A percentile compares a stretch with the other conserved stretches of the same genome.
phyloP scores from a whole-genome alignment of 305 asterid species.

The Fraxinus platypoda region DNA sequence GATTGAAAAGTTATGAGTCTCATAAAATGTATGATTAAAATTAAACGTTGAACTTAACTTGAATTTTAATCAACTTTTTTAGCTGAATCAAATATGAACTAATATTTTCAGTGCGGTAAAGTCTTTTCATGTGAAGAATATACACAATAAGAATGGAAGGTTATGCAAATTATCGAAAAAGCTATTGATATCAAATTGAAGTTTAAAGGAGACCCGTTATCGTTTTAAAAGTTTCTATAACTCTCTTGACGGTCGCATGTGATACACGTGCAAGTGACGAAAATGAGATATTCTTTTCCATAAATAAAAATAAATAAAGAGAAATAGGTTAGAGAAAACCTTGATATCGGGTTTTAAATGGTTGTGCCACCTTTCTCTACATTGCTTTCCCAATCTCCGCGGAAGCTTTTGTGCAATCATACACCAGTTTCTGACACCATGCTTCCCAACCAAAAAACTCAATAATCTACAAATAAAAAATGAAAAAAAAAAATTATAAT shows the following conservation, averaged over 20 bases:
- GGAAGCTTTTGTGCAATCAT: slow-evolving; percentile 59
- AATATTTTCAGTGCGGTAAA: too few relatives aligned
- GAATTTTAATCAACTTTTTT: too few relatives aligned
- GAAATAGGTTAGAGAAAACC: slow-evolving; percentile 37
- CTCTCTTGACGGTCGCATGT: neutral
- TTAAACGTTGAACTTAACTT: too few relatives aligned
- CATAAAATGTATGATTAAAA: too few relatives aligned
- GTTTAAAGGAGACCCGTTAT: neutral
- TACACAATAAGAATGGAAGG: too few relatives aligned
- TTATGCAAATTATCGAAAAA: too few relatives aligned
- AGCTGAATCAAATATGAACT: too few relatives aligned
- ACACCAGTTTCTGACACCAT: slow-evolving; percentile 72
- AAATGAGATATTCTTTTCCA: neutral
- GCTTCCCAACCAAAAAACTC: slow-evolving; percentile 55
- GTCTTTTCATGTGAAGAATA: too few relatives aligned
- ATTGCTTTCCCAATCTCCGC: slow-evolving; percentile 78
- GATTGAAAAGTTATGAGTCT: too few relatives aligned
- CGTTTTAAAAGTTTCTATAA: neutral
- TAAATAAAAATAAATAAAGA: slow-evolving; percentile 19
- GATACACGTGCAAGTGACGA: neutral
- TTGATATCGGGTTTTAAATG: slow-evolving; percentile 76
- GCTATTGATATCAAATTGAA: neutral
- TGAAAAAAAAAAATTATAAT: neutral
- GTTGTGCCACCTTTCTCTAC: slow-evolving; percentile 87
- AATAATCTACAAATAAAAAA: slow-evolving; percentile 37